Evolutionary conservation across 805 yeast genomes (phyloP).

Genomic region (Metschnikowia lachancei): DNA sequence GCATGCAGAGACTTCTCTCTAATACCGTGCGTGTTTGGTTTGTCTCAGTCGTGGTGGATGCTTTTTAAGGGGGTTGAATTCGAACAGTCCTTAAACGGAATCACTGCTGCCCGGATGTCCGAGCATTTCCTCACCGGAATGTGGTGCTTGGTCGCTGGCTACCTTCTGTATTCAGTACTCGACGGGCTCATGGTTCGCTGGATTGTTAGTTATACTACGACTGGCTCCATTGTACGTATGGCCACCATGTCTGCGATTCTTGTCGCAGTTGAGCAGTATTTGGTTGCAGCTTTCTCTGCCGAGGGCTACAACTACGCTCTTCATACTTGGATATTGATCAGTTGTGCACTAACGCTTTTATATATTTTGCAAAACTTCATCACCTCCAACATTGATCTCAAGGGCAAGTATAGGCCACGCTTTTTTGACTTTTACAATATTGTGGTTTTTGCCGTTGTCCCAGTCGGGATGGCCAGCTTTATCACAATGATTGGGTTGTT

Average conservation of each 20-base stretch:
- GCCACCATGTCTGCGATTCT: constrained; percentile 75
- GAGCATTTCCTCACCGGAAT: constrained; percentile 79
- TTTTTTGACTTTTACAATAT: constrained; percentile 85
- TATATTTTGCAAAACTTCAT: constrained; percentile 86
- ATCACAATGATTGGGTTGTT: constrained; percentile 84
- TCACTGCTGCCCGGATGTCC: constrained; percentile 64
- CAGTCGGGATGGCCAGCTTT: constrained; percentile 92
- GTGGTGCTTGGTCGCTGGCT: constrained; percentile 92
- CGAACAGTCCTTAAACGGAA: constrained; percentile 18
- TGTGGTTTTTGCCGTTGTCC: constrained; percentile 96
- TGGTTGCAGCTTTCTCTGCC: constrained; percentile 61
- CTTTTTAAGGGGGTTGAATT: constrained; percentile 23
- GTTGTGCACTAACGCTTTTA: constrained; percentile 75
- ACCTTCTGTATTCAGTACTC: constrained; percentile 75
- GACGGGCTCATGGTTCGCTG: constrained; percentile 91
- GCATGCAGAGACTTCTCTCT: constrained; percentile 77
- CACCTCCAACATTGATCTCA: constrained; percentile 66
- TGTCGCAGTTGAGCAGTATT: constrained; percentile 64
- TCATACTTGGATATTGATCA: constrained; percentile 90
- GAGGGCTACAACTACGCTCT: constrained; percentile 70
- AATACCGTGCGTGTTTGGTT: constrained; percentile 60
- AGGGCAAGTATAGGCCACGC: constrained; percentile 48
- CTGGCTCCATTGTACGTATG: constrained; percentile 87
- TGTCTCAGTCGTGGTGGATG: constrained; percentile 44
- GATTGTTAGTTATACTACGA: constrained; percentile 85